phyloP scores from a whole-genome alignment of 345 rosid genomes.

The Populus simonii region DNA sequence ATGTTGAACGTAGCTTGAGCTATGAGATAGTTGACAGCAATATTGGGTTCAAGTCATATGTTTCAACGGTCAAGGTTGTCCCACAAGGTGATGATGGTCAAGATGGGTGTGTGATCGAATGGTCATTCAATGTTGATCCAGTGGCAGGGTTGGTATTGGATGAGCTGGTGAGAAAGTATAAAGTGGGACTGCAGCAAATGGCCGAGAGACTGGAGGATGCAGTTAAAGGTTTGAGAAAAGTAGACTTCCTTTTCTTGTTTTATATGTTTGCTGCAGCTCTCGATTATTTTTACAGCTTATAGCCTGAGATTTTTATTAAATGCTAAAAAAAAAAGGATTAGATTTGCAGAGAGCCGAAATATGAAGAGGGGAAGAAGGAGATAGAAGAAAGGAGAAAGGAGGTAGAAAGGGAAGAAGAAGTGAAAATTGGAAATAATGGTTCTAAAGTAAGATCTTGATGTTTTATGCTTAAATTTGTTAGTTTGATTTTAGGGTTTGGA shows the following conservation, averaged over 20 bases:
- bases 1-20: constrained; percentile 17
- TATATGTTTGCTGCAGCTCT: neutral
- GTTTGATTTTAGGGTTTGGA: no score
- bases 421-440: no score
- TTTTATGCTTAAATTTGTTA: no score
- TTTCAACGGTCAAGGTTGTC: constrained; percentile 42
- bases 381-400: no score
- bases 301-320: no score
- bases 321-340: no score
- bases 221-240: neutral
- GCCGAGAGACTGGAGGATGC: constrained; percentile 38
- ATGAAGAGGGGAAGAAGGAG: no score
- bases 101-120: constrained; percentile 53
- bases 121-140: constrained; percentile 56
- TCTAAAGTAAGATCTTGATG: no score
- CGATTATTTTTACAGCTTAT: neutral
- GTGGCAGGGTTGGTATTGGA: constrained; percentile 46
- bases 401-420: no score
- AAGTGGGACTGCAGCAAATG: constrained; percentile 30
- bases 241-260: no score
- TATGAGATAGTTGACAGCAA: constrained; percentile 61
- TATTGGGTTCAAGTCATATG: constrained; percentile 53
- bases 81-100: constrained; percentile 18
- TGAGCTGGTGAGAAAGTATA: constrained; percentile 39
- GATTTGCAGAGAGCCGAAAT: no score